These are phyloP conservation scores for Xylaria polymorpha DNA, from an alignment of 2,329 filamentous ascomycete genomes.

Conservation along the genomic window DNA sequence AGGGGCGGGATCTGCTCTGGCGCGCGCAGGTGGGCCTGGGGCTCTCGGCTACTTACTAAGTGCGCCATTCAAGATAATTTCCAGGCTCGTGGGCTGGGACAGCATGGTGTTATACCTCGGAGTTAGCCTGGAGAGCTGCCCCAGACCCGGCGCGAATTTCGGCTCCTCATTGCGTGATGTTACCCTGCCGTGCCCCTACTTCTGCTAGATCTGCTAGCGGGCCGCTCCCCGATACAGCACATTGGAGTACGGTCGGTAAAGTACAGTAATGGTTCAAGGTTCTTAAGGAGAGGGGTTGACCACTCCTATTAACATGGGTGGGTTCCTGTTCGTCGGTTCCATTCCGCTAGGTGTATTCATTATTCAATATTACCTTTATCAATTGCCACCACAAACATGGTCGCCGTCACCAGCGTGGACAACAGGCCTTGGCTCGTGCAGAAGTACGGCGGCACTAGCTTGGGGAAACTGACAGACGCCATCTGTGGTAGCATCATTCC, in stretches of 20 bases:
- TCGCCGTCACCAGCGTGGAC: slow-evolving; percentile 35
- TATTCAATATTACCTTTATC: neutral
- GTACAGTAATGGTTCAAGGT: neutral
- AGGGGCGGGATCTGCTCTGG: slow-evolving; percentile 26
- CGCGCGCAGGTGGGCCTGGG: slow-evolving; percentile 14
- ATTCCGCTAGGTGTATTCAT: slow-evolving; percentile 2
- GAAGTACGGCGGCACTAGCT: slow-evolving; percentile 70
- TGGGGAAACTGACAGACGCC: slow-evolving; percentile 67
- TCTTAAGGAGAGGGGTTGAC: slow-evolving; percentile 18
- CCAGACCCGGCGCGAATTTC: slow-evolving; percentile 21
- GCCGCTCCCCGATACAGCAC: neutral
- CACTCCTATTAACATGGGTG: slow-evolving; percentile 24
- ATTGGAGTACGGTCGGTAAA: neutral
- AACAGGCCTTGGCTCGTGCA: slow-evolving; percentile 65
- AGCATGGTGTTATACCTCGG: neutral
- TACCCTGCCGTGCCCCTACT: slow-evolving; percentile 13
- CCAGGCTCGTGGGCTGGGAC: slow-evolving; percentile 8
- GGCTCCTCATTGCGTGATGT: slow-evolving; percentile 28
- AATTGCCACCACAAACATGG: slow-evolving; percentile 28
- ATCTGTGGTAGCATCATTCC: slow-evolving; percentile 53
- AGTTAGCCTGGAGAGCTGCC: slow-evolving; percentile 15
- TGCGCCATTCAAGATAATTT: slow-evolving; percentile 17
- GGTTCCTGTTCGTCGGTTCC: slow-evolving; percentile 19
- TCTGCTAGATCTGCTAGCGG: neutral
- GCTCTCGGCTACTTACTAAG: slow-evolving; percentile 6